These are phyloP conservation scores for Ramularia collo-cygni DNA, from an alignment of 2,329 filamentous ascomycete genomes.

Conservation along the genomic window DNA sequence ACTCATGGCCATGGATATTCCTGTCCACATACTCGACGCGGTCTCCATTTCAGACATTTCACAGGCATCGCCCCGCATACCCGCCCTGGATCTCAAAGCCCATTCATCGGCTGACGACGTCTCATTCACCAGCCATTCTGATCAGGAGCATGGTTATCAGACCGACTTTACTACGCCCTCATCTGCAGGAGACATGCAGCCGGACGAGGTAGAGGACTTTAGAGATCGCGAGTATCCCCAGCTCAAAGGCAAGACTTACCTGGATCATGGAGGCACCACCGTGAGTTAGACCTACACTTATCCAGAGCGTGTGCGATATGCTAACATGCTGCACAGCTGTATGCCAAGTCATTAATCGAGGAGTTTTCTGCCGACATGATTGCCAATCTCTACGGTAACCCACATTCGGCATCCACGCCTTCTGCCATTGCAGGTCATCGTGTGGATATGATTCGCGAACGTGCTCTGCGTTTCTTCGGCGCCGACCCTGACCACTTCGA, in stretches of 20 bases:
- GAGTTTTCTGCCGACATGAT: conserved; percentile 51
- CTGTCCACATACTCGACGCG: conserved; percentile 19
- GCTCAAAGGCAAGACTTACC: conserved; percentile 38
- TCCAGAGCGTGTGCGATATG: not conserved
- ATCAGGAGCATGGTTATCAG: conserved; percentile 28
- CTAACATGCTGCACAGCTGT: conserved; percentile 36
- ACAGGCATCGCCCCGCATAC: conserved; percentile 14
- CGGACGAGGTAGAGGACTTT: conserved; percentile 34
- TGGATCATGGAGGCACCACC: conserved; percentile 37
- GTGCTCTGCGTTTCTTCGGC: conserved; percentile 51
- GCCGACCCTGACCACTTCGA: conserved; percentile 54
- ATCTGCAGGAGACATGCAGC: conserved; percentile 26
- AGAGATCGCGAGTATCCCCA: conserved; percentile 37
- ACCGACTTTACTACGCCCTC: conserved; percentile 31
- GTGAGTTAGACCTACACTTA: conserved; percentile 17
- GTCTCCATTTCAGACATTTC: conserved; percentile 12
- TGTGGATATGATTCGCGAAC: conserved; percentile 50
- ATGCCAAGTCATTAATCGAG: conserved; percentile 52
- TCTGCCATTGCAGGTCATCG: conserved; percentile 51
- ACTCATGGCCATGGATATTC: conserved; percentile 18
- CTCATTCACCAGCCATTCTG: conserved; percentile 28
- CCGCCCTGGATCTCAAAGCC: conserved; percentile 11
- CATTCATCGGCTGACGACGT: conserved; percentile 27
- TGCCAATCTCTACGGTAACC: conserved; percentile 58
- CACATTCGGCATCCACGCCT: conserved; percentile 57